Evolutionary conservation across 2,329 filamentous ascomycete species (phyloP), one percentile per base, ranked within the genome.

Genomic region (Zymoseptoria tritici): DNA sequence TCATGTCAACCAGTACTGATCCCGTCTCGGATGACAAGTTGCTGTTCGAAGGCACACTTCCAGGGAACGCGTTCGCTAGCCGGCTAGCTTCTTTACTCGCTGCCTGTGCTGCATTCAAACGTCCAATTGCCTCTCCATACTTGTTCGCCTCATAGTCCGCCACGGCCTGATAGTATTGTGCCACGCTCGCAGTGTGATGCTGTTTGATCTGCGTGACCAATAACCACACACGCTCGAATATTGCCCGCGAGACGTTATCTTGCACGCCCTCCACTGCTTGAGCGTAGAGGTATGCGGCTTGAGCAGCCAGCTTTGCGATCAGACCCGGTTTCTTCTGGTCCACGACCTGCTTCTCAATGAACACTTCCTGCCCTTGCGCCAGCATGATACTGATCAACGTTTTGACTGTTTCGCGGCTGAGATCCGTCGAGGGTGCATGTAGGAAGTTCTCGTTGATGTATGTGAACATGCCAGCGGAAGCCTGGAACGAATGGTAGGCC

Each of bases 361-460:
- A 99, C 2, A 97, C 91, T 74, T 99, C 94, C 74, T 99, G 95
- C 3, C 89, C 93, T 75, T 99, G 94, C 1, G 93, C 95, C 58
- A 99, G 83, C 82, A 91, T 97, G 61, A 99, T 85, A 56, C 87
- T 84, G 72, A 99, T 97, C 65, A 99, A 77, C 0, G 91, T 91
- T 78, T 97, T 97, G 70, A 99, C 91, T 0, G 94, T 99, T 55
- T 99, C 93, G 62, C 94, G 81, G 73, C 92, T 97, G 54, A 99
- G 78, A 71, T 99, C 94, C n/a, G 90, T 92, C 8, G 92, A 97
- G 0, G 95, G 94, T 1, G 94, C 94, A 71, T 99, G 94, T 42
- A 99, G 80, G 73, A 99, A 99, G 78, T 99, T 99, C 77, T 99
- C 94, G 76, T 99, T 99, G 79, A 99, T 99, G 71, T 99, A 99